Evolutionary conservation across 306 rosid species (phyloP), one percentile per base, ranked within the genome.

Genomic region (Rosa chinensis): DNA sequence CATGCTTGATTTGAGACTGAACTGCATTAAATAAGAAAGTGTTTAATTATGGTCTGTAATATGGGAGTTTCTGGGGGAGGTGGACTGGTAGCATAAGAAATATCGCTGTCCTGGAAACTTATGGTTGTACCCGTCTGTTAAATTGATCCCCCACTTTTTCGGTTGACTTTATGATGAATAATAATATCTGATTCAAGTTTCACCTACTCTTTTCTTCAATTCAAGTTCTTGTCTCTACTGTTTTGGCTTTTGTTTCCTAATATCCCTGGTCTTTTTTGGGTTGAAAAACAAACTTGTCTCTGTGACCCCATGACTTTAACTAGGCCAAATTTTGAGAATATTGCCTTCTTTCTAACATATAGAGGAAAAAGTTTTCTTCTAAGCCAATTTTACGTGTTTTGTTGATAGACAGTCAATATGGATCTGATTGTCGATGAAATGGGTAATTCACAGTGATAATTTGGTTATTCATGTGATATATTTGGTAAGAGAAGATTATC

Each of bases 41-140:
- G 8, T 37, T 35, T 37, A 47, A 53, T 21, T 74, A 59, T 0
- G 66, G 28, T 8, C 17, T 28, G 67, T 66, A 50, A 66, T 49
- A n/a, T 71, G 69, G 42, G 50, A 62, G 56, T 18, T 69, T 70
- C 53, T 32, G 59, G 77, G 40, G 50, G 48, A 40, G 28, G 28
- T 32, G 23, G 40, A 28, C 40, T 62, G 68, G 40, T 62, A 28
- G 53, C 49, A 18, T 52, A 52, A 52, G 64, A 35, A 32, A 18
- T 17, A 16, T 72, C 8, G 62, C 5, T 5, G 17, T 10, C 32
- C 63, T 52, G 48, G 48, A 52, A 40, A 52, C 66, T 52, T 50
- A 18, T 32, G 76, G 63, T 72, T 72, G 76, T 13, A 17, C 23
- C 59, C 12, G 0, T 71, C 75, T 28, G 44, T 70, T 25, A 25